Percentiles rank a stretch among this genome's conserved stretches.
Conservation (phyloP, 306 rosid genomes). For the Sechiopsis laciniata region DNA sequence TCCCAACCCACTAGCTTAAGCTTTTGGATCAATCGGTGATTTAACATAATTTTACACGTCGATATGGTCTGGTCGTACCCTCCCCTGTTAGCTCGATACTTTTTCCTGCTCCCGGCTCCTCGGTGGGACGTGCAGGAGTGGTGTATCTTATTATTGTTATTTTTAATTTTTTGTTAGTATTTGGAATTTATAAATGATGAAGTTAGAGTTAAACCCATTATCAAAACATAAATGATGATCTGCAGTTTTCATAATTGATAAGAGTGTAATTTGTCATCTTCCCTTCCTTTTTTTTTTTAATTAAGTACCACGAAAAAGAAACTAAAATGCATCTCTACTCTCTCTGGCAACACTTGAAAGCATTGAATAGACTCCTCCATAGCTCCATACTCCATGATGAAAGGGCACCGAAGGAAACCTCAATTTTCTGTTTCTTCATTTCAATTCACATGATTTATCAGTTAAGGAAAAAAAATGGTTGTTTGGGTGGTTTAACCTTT, state of each 20-base stretch:
- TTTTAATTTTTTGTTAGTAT: neutral
- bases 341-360: neutral
- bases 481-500: neutral
- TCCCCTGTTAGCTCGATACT: neutral
- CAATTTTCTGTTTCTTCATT: neutral
- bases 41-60: neutral
- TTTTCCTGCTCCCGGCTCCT: neutral
- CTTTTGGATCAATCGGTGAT: too few species aligned
- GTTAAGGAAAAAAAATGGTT: neutral
- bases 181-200: neutral
- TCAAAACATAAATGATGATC: neutral
- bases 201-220: neutral
- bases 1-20: too few species aligned
- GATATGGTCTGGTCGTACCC: conserved; percentile 5
- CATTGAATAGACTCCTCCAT: neutral
- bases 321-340: neutral
- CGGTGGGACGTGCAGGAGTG: neutral
- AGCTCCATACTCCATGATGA: neutral
- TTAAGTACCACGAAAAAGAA: neutral
- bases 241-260: neutral
- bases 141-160: neutral
- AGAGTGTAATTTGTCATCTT: neutral
- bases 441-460: neutral
- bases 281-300: neutral
- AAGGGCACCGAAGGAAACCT: neutral